phyloP scores from a whole-genome alignment of 176 grass and related monocot genomes.

The Melocanna baccifera region DNA sequence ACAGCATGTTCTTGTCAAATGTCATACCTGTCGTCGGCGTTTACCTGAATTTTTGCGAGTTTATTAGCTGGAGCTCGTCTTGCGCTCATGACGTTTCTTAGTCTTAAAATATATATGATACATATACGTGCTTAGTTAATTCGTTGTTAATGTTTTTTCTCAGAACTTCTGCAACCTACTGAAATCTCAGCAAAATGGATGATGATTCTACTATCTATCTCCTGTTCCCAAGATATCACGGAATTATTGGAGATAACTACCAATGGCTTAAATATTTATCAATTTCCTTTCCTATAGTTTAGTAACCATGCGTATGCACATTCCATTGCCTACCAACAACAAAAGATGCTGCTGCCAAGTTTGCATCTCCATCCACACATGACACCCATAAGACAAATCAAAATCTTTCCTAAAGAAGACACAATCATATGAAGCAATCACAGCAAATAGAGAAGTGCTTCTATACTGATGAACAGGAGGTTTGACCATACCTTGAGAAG shows the following conservation, averaged over 20 bases:
- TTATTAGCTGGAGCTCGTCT: neutral
- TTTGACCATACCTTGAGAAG: slow-evolving; percentile 52
- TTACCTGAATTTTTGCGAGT: neutral
- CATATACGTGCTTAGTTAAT: neutral
- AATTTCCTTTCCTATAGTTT: neutral
- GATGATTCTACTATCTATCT: neutral
- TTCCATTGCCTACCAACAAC: neutral
- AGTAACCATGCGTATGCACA: neutral
- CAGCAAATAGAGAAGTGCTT: neutral
- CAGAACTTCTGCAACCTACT: neutral
- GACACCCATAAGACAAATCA: neutral
- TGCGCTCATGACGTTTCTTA: neutral
- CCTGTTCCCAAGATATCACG: neutral
- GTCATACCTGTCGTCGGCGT: neutral
- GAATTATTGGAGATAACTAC: neutral
- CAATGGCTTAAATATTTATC: neutral
- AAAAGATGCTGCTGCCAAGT: slow-evolving; percentile 6
- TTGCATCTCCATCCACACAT: neutral
- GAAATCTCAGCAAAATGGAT: neutral
- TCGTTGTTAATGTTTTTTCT: neutral
- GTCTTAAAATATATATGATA: neutral
- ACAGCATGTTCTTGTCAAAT: neutral
- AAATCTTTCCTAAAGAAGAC: neutral
- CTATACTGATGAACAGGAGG: neutral
- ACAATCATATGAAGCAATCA: neutral